Conservation (phyloP, 176 grass and related monocot genomes). For the Puccinellia tenuiflora region DNA sequence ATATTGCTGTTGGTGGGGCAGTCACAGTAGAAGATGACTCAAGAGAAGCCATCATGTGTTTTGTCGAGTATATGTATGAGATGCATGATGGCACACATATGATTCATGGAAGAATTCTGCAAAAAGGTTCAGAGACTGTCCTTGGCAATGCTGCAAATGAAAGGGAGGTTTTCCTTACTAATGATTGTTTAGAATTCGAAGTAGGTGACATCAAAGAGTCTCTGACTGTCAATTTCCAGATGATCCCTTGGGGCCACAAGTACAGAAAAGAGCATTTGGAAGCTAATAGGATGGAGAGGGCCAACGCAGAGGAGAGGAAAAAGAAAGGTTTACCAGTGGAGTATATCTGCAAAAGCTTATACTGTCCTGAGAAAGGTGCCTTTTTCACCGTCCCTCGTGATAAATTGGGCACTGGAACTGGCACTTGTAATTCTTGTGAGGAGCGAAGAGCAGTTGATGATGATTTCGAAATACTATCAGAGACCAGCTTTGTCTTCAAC, state of each 20-base stretch:
- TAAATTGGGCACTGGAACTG: conserved; percentile 54
- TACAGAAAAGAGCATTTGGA: conserved; percentile 47
- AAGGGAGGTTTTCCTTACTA: conserved; percentile 59
- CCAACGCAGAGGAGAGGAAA: conserved; percentile 51
- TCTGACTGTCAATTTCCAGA: conserved; percentile 40
- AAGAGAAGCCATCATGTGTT: conserved; percentile 34
- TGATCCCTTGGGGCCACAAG: conserved; percentile 37
- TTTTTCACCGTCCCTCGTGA: conserved; percentile 50
- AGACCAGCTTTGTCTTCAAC: conserved; percentile 42
- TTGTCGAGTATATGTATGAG: conserved; percentile 66
- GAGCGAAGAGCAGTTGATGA: conserved; percentile 12
- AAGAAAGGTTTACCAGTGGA: conserved; percentile 49
- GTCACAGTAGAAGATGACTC: conserved; percentile 39
- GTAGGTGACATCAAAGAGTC: conserved; percentile 46
- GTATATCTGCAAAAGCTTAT: conserved; percentile 61
- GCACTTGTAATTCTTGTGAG: conserved; percentile 53
- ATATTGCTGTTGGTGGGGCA: conserved; percentile 33
- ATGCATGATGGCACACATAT: conserved; percentile 48
- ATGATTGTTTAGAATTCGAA: conserved; percentile 54
- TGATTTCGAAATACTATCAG: conserved; percentile 44
- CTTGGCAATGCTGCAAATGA: conserved; percentile 71
- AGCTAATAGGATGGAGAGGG: conserved; percentile 35
- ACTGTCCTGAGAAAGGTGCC: conserved; percentile 52
- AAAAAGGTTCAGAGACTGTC: conserved; percentile 42
- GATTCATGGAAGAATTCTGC: conserved; percentile 55